Base-by-base conservation (phyloP, 495 filamentous ascomycete species). In the Penicillium coffeae region DNA sequence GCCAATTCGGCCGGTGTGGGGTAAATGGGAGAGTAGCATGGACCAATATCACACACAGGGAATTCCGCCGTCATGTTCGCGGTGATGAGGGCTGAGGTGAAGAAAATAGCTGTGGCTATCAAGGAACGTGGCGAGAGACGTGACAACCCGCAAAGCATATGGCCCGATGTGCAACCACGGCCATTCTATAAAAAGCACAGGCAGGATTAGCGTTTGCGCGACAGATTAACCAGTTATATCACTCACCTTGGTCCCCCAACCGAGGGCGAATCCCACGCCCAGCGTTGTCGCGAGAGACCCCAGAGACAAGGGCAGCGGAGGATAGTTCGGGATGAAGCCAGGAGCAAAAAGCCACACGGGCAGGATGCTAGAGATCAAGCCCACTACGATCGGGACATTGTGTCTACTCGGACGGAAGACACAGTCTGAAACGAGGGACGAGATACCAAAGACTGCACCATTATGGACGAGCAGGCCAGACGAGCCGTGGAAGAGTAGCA, bases 91-190 rank as follows among this genome's bases (percentile, higher is more conserved):
- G 76, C 79, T 0, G 70, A 59, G 1, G 68, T 67, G 61, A 81
- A 83, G 68, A 84, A 83, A n/a, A 71, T 63, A 6, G 63, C 68
- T 0, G 78, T 78, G 30, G 80, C 75, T 38, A 76, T 71, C 8
- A 80, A 39, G 8, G 78, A 81, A 35, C 79, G 75, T 15, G 65
- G 52, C 3, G 73, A 78, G 13, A 78, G 62, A 22, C 76, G 75
- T 0, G 79, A 72, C 4, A 83, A 47, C 0, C 80, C 80, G 49
- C 78, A 81, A 27, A 84, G 73, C 71, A 84, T 81, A 56, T 84
- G 80, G 22, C 80, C 80, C 1, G 78, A 81, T 10, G 80, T 82
- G 50, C 80, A 83, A 20, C 80, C 80, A 37, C 70, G 70, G 16
- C 72, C 74, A 52, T 69, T 71, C 72, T 78, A 46, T 21, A 35